Conservation (phyloP, 768 basidiomycete genomes). For the Suillus paluster region DNA sequence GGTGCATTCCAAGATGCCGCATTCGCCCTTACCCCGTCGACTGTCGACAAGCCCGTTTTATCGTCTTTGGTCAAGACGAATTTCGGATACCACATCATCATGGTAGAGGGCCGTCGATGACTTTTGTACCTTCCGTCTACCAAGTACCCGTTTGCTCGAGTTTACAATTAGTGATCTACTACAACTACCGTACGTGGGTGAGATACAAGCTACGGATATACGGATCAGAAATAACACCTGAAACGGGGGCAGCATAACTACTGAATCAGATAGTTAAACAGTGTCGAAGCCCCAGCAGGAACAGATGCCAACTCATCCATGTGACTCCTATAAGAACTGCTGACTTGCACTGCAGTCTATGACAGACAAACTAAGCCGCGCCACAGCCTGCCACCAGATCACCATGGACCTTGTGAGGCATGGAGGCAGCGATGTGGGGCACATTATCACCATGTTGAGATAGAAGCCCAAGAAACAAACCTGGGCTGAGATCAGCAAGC, state of each 20-base stretch:
- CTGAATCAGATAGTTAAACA: background rate
- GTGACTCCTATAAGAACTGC: conserved; percentile 49
- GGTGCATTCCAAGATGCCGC: conserved; percentile 86
- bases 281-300: background rate
- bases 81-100: conserved; percentile 88
- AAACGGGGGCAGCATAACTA: background rate
- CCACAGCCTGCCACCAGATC: conserved; percentile 10
- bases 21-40: conserved; percentile 78
- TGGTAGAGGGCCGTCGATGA: conserved; percentile 83
- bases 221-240: conserved; percentile 6
- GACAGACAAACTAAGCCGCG: conserved; percentile 9
- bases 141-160: background rate
- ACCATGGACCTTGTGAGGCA: conserved; percentile 60
- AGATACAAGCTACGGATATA: conserved; percentile 10
- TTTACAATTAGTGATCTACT: conserved; percentile 3
- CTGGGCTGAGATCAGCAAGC: conserved; percentile 27
- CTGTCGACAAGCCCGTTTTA: conserved; percentile 66
- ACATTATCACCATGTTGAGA: conserved; percentile 69
- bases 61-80: conserved; percentile 82
- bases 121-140: background rate
- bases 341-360: conserved; percentile 61
- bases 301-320: conserved; percentile 6
- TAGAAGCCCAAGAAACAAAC: conserved; percentile 57
- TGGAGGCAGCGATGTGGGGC: conserved; percentile 66
- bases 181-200: conserved; percentile 3